Conservation (phyloP, 2,329 filamentous ascomycete genomes). For the Pseudocercospora fijiensis region DNA sequence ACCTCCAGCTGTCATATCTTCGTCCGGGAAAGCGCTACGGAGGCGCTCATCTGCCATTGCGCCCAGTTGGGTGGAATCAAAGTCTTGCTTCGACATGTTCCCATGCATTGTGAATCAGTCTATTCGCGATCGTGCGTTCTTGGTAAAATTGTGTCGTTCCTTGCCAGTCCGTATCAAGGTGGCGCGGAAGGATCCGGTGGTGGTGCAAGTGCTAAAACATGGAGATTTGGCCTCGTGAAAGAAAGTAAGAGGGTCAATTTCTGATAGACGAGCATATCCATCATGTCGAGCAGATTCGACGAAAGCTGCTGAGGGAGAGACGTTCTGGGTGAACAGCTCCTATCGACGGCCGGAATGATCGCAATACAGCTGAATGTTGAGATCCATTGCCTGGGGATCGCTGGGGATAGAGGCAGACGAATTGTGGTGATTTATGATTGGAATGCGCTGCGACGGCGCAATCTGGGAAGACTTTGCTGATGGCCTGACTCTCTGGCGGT, state of each 20-base stretch:
- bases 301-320: not conserved
- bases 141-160: not conserved
- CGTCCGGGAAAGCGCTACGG: not conserved
- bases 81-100: not conserved
- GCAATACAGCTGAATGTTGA: not conserved
- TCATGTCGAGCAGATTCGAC: not conserved
- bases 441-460: not conserved
- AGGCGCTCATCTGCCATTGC: constrained; percentile 5
- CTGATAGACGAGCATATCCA: constrained; percentile 1
- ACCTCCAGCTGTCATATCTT: constrained; percentile 7
- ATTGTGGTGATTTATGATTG: not conserved
- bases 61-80: not conserved
- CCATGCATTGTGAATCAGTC: not conserved
- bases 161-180: not conserved
- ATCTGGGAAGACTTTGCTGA: constrained; percentile 1
- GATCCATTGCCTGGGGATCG: not conserved
- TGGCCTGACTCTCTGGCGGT: not conserved
- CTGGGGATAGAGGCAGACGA: not conserved
- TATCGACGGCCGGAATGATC: not conserved
- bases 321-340: not conserved
- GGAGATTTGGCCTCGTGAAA: not conserved
- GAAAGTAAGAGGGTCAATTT: not conserved
- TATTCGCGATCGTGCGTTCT: not conserved
- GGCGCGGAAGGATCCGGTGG: constrained; percentile 3
- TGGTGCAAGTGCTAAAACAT: constrained; percentile 2